Evolutionary conservation across 176 grass and related monocot genomes (phyloP).

Genomic region (Cenchrus americanus): DNA sequence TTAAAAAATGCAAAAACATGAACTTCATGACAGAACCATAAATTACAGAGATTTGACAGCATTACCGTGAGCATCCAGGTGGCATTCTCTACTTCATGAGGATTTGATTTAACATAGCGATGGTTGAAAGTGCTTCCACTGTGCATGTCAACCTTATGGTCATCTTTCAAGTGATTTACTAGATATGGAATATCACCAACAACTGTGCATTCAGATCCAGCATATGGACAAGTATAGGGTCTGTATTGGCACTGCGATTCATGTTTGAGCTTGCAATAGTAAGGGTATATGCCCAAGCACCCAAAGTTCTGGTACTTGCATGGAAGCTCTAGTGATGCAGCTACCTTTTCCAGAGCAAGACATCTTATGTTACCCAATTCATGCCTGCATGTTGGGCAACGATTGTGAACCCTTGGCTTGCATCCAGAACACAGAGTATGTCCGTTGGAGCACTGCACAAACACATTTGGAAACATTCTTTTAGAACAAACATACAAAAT

Average conservation of each 20-base stretch:
- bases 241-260: conserved; percentile 86
- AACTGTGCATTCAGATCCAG: conserved; percentile 88
- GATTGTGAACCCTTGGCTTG: conserved; percentile 93
- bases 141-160: conserved; percentile 99
- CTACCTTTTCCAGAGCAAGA: conserved; percentile 90
- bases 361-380: conserved; percentile 96
- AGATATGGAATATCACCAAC: conserved; percentile 79
- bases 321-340: conserved; percentile 80
- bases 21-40: not conserved
- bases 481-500: not conserved
- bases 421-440: conserved; percentile 93
- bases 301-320: conserved; percentile 96
- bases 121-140: conserved; percentile 92
- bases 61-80: conserved; percentile 98
- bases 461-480: conserved; percentile 29
- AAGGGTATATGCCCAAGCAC: conserved; percentile 84
- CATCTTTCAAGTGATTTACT: conserved; percentile 88
- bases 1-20: not conserved
- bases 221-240: conserved; percentile 90
- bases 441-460: conserved; percentile 83
- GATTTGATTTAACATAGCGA: conserved; percentile 92
- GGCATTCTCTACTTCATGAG: conserved; percentile 93
- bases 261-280: conserved; percentile 95
- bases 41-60: not conserved
- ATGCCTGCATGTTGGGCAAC: conserved; percentile 90